phyloP scores from a whole-genome alignment of 2,329 filamentous ascomycete species.

The Pleoardoris graminearum region DNA sequence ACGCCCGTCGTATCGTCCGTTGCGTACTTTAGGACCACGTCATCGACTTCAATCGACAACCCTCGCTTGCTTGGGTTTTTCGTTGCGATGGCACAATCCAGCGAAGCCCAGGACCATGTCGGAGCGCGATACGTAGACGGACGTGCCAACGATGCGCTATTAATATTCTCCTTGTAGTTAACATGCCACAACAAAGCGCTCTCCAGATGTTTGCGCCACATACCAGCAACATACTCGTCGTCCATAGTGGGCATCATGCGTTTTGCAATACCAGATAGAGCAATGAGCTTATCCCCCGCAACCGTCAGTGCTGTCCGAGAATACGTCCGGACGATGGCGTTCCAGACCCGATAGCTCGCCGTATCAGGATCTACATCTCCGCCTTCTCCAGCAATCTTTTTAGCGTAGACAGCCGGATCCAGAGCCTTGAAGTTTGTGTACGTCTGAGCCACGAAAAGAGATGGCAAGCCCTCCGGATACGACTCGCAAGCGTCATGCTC shows the following conservation, averaged over 20 bases:
- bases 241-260: background rate
- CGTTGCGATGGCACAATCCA: conserved; percentile 3
- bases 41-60: background rate
- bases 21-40: background rate
- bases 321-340: conserved; percentile 7
- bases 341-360: conserved; percentile 2
- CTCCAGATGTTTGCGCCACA: conserved; percentile 13
- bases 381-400: background rate
- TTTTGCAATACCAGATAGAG: conserved; percentile 13
- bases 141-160: background rate
- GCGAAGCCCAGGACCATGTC: conserved; percentile 22
- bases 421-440: background rate
- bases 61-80: background rate
- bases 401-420: background rate
- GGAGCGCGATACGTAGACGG: conserved; percentile 10
- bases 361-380: background rate
- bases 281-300: conserved; percentile 8
- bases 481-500: conserved; percentile 16
- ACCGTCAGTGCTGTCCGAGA: background rate
- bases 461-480: conserved; percentile 1
- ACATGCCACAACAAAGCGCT: conserved; percentile 8
- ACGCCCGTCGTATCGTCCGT: background rate
- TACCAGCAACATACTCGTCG: conserved; percentile 13
- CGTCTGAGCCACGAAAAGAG: background rate
- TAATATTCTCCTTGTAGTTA: background rate